A percentile compares a stretch with the other conserved stretches of the same genome.
phyloP scores from a whole-genome alignment of 352 stramenopile genomes.

The Phytophthora syringae region DNA sequence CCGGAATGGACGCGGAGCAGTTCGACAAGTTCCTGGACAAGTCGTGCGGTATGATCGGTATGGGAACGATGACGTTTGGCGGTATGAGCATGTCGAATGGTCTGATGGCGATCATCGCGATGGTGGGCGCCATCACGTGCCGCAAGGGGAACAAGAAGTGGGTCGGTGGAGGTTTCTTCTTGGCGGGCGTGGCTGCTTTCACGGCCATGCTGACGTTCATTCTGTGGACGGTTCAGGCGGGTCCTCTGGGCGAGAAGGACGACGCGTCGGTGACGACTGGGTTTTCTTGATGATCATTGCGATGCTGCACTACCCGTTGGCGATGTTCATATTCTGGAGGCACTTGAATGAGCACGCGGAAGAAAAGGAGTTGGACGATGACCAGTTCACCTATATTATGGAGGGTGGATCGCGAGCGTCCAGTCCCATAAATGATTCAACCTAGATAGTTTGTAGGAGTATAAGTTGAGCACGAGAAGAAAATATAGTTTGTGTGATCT shows the following conservation, averaged over 20 bases:
- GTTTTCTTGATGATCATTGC: slow-evolving; percentile 63
- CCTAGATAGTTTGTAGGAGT: too few species aligned
- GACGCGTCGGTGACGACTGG: slow-evolving; percentile 52
- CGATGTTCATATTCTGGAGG: too few species aligned
- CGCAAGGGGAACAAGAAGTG: slow-evolving; percentile 31
- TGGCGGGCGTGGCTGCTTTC: slow-evolving; percentile 3
- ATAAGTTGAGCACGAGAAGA: too few species aligned
- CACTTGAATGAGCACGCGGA: slow-evolving; percentile 9
- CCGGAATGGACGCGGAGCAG: slow-evolving; percentile 50
- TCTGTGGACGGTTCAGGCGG: slow-evolving; percentile 55
- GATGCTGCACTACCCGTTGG: too few species aligned
- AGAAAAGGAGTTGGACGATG: slow-evolving; percentile 1
- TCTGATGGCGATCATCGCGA: slow-evolving; percentile 48
- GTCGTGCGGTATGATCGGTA: slow-evolving; percentile 53
- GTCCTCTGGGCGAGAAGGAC: slow-evolving; percentile 56
- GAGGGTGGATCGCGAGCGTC: too few species aligned
- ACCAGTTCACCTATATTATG: background rate
- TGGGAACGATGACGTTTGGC: slow-evolving; percentile 47
- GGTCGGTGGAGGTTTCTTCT: slow-evolving; percentile 14
- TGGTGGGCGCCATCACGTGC: slow-evolving; percentile 61
- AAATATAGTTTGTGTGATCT: too few species aligned
- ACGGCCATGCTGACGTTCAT: slow-evolving; percentile 20
- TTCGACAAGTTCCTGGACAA: slow-evolving; percentile 71
- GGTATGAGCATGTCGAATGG: slow-evolving; percentile 47
- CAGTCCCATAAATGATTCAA: too few species aligned